Percentiles rank a stretch among this genome's conserved stretches.
Evolutionary conservation across 805 yeast species (phyloP).

Genomic region (Yamadazyma insecticola): DNA sequence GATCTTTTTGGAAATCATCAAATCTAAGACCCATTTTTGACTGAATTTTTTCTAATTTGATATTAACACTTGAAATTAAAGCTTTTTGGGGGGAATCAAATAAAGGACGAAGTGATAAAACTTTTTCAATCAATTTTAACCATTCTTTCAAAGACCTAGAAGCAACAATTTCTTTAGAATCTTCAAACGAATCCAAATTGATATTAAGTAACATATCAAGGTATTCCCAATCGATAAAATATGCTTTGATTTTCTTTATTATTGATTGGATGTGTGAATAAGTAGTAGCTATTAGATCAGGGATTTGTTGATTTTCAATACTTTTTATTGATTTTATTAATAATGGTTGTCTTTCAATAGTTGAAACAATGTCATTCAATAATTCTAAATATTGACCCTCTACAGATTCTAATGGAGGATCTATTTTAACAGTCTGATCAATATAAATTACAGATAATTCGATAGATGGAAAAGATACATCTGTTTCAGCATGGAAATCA

Average conservation of each 20-base stretch:
- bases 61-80: constrained; percentile 13
- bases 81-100: constrained; percentile 37
- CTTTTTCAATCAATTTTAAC: constrained; percentile 42
- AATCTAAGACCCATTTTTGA: constrained; percentile 48
- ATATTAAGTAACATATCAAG: constrained; percentile 58
- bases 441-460: too few relatives aligned
- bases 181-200: constrained; percentile 36
- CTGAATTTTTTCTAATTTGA: constrained; percentile 54
- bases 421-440: too few relatives aligned
- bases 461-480: too few relatives aligned
- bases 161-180: constrained; percentile 23
- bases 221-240: constrained; percentile 48
- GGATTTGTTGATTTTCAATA: too few relatives aligned
- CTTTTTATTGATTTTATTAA: too few relatives aligned
- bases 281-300: constrained; percentile 1
- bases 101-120: constrained; percentile 37
- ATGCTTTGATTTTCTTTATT: constrained; percentile 24
- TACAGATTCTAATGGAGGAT: too few relatives aligned
- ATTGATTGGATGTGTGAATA: constrained; percentile 25
- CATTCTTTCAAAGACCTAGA: constrained; percentile 32
- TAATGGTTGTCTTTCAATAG: too few relatives aligned
- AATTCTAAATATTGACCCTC: too few relatives aligned
- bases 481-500: neutral
- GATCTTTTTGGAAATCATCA: constrained; percentile 53
- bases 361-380: too few relatives aligned